phyloP scores from a whole-genome alignment of 2,329 filamentous ascomycete genomes.

The Pezicula neosporulosa region DNA sequence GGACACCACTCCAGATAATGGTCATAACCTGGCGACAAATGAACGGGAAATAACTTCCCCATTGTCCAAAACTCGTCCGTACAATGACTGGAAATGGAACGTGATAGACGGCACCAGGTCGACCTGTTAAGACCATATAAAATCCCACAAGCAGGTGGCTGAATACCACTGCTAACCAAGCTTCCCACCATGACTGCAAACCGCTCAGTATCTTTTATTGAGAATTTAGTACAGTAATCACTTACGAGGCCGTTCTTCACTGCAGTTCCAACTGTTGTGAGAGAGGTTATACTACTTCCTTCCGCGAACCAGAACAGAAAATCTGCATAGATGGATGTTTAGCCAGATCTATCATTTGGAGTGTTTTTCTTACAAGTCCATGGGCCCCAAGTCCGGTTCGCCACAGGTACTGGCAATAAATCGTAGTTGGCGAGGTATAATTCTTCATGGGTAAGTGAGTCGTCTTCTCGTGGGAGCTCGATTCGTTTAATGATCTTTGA shows the following conservation, averaged over 20 bases:
- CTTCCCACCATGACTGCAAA: not conserved
- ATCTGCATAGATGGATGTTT: not conserved
- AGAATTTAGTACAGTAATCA: not conserved
- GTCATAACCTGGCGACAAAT: not conserved
- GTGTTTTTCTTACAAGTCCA: not conserved
- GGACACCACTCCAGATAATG: not conserved
- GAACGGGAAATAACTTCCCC: not conserved
- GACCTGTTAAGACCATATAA: constrained; percentile 28
- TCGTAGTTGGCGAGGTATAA: not conserved
- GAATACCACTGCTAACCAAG: not conserved
- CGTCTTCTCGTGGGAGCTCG: not conserved
- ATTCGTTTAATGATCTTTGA: not conserved
- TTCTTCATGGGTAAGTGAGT: not conserved
- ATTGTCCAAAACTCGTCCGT: not conserved
- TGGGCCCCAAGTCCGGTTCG: not conserved
- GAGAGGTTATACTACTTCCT: not conserved
- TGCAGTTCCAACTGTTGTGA: not conserved
- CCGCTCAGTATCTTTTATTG: not conserved
- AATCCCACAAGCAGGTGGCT: not conserved
- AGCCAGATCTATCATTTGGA: not conserved
- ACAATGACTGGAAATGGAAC: not conserved
- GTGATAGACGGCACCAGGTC: not conserved
- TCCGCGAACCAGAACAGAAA: constrained; percentile 1
- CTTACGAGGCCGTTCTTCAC: not conserved
- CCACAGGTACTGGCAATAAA: not conserved